Evolutionary conservation across 106 monocot genomes (phyloP).

Genomic region (Dioscorea dumetorum): DNA sequence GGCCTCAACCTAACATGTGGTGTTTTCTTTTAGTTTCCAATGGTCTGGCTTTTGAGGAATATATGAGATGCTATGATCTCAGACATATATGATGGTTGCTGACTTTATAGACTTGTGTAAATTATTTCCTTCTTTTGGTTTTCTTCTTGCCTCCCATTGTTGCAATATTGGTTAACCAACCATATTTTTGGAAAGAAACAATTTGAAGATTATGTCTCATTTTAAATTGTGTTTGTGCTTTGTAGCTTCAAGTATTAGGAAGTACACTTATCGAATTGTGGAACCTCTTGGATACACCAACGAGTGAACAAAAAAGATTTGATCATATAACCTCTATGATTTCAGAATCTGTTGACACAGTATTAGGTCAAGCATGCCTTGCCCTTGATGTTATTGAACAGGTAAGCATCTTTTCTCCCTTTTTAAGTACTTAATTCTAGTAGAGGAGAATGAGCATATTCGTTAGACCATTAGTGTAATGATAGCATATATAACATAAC

Average conservation of each 20-base stretch:
- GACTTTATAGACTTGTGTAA: too few relatives aligned
- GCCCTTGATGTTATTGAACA: slow-evolving; percentile 61
- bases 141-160: too few relatives aligned
- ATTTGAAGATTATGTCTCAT: too few relatives aligned
- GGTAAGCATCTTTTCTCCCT: slow-evolving; percentile 23
- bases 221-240: neutral
- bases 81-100: too few relatives aligned
- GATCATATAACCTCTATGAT: slow-evolving; percentile 58
- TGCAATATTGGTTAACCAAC: too few relatives aligned
- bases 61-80: too few relatives aligned
- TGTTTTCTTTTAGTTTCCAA: too few relatives aligned
- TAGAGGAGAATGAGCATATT: neutral
- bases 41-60: too few relatives aligned
- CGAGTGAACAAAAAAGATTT: slow-evolving; percentile 54
- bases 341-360: slow-evolving; percentile 37
- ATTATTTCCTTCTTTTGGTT: too few relatives aligned
- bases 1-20: too few relatives aligned
- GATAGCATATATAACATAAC: too few relatives aligned
- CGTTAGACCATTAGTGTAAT: neutral
- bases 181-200: too few relatives aligned
- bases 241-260: slow-evolving; percentile 76
- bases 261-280: slow-evolving; percentile 72
- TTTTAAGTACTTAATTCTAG: neutral
- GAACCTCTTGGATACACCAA: slow-evolving; percentile 75
- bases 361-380: slow-evolving; percentile 44